phyloP scores from a whole-genome alignment of 306 rosid species.

The Trifolium repens region DNA sequence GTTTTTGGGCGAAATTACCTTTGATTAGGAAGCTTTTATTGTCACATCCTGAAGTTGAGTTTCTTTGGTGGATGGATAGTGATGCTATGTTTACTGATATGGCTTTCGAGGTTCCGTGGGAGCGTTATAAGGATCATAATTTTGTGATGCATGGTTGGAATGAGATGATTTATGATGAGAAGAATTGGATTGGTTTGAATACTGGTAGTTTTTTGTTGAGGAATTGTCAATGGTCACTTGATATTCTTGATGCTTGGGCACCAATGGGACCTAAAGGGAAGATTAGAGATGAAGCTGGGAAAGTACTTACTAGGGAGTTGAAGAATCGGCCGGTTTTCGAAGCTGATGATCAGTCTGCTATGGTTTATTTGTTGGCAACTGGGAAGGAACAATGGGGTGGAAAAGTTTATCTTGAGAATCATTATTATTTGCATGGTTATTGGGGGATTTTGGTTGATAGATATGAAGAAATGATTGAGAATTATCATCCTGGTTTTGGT shows the following conservation, averaged over 20 bases:
- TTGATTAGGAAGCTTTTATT: conserved; percentile 69
- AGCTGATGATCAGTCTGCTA: conserved; percentile 37
- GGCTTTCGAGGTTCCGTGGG: conserved; percentile 96
- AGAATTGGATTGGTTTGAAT: conserved; percentile 89
- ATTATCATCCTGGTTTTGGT: conserved; percentile 80
- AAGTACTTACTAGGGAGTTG: conserved; percentile 69
- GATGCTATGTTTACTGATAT: conserved; percentile 97
- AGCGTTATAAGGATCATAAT: conserved; percentile 73
- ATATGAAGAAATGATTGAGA: conserved; percentile 83
- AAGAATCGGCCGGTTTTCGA: conserved; percentile 47
- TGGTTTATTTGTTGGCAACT: conserved; percentile 50
- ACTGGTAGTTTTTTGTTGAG: conserved; percentile 77
- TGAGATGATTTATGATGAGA: conserved; percentile 82
- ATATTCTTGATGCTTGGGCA: conserved; percentile 89
- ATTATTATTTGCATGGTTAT: conserved; percentile 77
- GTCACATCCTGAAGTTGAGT: conserved; percentile 88
- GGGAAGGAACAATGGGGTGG: conserved; percentile 60
- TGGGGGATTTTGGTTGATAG: conserved; percentile 91
- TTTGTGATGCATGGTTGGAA: conserved; percentile 91
- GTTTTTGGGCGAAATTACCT: conserved; percentile 93
- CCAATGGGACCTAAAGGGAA: conserved; percentile 98
- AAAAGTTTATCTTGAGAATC: conserved; percentile 74
- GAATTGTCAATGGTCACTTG: conserved; percentile 87
- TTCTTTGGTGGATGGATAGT: conserved; percentile 97
- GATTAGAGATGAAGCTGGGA: conserved; percentile 87